These are phyloP conservation scores for Candida odintsovae DNA, from an alignment of 805 yeast species.

Conservation along the genomic window DNA sequence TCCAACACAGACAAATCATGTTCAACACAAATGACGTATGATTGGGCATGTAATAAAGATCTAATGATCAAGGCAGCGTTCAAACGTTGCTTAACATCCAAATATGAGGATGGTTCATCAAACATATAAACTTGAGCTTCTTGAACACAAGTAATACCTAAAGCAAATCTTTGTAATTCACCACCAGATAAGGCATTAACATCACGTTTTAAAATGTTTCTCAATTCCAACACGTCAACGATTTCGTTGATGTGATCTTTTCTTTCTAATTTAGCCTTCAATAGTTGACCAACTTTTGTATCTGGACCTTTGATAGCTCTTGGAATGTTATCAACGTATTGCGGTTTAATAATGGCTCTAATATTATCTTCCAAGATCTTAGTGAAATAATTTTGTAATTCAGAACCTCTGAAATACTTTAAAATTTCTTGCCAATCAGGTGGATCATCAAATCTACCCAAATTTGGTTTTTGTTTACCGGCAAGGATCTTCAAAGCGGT, in stretches of 20 bases:
- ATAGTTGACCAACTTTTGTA: slow-evolving; percentile 77
- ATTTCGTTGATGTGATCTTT: slow-evolving; percentile 57
- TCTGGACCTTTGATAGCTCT: slow-evolving; percentile 90
- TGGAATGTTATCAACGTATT: slow-evolving; percentile 96
- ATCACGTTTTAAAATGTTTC: slow-evolving; percentile 77
- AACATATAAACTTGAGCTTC: slow-evolving; percentile 96
- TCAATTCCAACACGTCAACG: slow-evolving; percentile 67
- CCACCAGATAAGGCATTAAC: slow-evolving; percentile 93
- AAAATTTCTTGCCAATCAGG: slow-evolving; percentile 97
- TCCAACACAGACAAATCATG: slow-evolving; percentile 98
- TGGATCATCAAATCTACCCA: slow-evolving; percentile 91
- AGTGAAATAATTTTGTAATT: slow-evolving; percentile 92
- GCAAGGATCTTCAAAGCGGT: slow-evolving; percentile 96
- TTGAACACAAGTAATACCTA: slow-evolving; percentile 96
- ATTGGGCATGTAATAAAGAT: slow-evolving; percentile 67
- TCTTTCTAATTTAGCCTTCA: slow-evolving; percentile 74
- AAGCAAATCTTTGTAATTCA: slow-evolving; percentile 96
- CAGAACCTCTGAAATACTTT: slow-evolving; percentile 91
- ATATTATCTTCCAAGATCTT: slow-evolving; percentile 90
- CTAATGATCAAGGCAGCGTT: slow-evolving; percentile 95
- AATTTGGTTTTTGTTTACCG: slow-evolving; percentile 95
- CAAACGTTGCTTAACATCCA: slow-evolving; percentile 98
- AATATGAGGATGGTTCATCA: slow-evolving; percentile 97
- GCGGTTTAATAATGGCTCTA: slow-evolving; percentile 97
- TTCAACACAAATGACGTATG: slow-evolving; percentile 93